Conservation (phyloP, 305 asterid species). For the Ajuga reptans region DNA sequence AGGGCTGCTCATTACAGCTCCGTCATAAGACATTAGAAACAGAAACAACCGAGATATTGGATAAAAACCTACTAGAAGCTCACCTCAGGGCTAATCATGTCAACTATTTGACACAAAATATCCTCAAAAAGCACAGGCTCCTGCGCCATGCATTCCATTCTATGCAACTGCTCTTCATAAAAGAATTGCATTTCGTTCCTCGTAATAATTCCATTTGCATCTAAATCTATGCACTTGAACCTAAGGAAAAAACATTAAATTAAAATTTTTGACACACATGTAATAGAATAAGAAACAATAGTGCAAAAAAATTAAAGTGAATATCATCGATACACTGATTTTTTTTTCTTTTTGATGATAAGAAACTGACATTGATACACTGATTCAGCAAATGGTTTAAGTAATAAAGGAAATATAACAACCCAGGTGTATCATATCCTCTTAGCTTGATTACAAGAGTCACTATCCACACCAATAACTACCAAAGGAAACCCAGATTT, state of each 20-base stretch:
- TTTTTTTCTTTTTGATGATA: too few relatives aligned
- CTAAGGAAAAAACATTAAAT: constrained; percentile 34
- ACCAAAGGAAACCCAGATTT: not conserved
- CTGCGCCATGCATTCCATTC: constrained; percentile 99
- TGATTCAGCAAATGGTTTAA: not conserved
- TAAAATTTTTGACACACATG: not conserved
- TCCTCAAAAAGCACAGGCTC: constrained; percentile 99
- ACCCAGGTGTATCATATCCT: not conserved
- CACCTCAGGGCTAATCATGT: constrained; percentile 94
- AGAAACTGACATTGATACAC: not conserved
- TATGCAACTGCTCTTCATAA: constrained; percentile 97
- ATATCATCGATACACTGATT: not conserved
- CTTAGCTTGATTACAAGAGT: not conserved
- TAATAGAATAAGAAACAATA: not conserved
- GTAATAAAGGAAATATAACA: not conserved
- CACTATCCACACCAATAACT: not conserved
- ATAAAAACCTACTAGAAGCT: constrained; percentile 6
- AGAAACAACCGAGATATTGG: too few relatives aligned
- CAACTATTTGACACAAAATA: constrained; percentile 93
- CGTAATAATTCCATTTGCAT: constrained; percentile 86
- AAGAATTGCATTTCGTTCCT: constrained; percentile 95
- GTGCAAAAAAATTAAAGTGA: not conserved
- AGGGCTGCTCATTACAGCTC: constrained; percentile 8
- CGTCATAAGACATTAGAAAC: not conserved
- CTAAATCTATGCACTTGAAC: constrained; percentile 99